These are phyloP conservation scores for Rosa multiflora DNA, from an alignment of 306 rosid species.

Conservation along the genomic window DNA sequence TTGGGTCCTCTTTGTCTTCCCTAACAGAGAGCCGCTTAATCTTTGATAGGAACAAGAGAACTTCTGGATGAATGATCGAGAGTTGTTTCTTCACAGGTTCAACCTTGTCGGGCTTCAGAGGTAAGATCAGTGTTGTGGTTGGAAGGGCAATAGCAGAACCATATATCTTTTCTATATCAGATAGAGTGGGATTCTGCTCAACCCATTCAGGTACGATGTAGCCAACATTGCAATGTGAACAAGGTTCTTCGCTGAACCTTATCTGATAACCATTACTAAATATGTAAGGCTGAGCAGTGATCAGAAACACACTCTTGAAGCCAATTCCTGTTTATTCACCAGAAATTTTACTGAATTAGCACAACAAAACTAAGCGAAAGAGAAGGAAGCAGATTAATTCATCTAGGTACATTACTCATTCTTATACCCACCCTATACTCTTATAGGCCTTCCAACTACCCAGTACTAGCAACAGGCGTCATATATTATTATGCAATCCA, in stretches of 20 bases:
- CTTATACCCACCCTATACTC: background rate
- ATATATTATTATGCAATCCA: background rate
- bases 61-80: slow-evolving; percentile 65
- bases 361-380: background rate
- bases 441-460: background rate
- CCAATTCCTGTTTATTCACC: slow-evolving; percentile 69
- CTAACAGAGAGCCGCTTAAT: slow-evolving; percentile 61
- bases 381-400: background rate
- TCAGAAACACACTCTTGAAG: slow-evolving; percentile 83
- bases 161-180: slow-evolving; percentile 45
- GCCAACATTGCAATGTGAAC: slow-evolving; percentile 66
- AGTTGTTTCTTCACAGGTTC: slow-evolving; percentile 62
- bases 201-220: slow-evolving; percentile 93
- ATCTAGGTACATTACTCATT: background rate
- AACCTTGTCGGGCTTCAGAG: slow-evolving; percentile 67
- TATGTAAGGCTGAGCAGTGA: slow-evolving; percentile 62
- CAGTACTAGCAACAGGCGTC: background rate
- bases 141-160: slow-evolving; percentile 45
- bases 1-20: slow-evolving; percentile 44
- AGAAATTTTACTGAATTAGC: slow-evolving; percentile 13
- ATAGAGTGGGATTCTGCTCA: slow-evolving; percentile 51
- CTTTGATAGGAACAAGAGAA: slow-evolving; percentile 64
- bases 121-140: slow-evolving; percentile 59
- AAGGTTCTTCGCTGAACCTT: slow-evolving; percentile 64
- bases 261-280: slow-evolving; percentile 84